Conservation (phyloP, 2,329 filamentous ascomycete species). For the Byssothecium circinans region DNA sequence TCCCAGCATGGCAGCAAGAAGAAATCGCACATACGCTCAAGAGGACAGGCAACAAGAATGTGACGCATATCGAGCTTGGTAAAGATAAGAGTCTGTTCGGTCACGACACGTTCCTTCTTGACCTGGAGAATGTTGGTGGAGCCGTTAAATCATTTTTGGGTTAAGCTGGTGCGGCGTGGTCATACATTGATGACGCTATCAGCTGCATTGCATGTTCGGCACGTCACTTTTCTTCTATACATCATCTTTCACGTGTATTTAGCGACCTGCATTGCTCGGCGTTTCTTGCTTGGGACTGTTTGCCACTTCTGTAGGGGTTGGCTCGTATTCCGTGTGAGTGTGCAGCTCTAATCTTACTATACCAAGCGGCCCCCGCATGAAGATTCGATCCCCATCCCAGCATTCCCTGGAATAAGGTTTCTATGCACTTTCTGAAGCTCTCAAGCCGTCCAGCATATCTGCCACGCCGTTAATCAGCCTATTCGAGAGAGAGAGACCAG, state of each 20-base stretch:
- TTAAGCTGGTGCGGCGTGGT: conserved; percentile 37
- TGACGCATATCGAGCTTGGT: conserved; percentile 87
- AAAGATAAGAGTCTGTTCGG: conserved; percentile 95
- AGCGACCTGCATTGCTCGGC: conserved; percentile 29
- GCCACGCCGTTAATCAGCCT: too few relatives aligned
- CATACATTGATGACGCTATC: conserved; percentile 2
- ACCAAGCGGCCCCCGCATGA: background rate
- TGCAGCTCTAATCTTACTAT: background rate
- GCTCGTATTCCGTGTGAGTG: background rate
- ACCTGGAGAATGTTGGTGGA: conserved; percentile 88
- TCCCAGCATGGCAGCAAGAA: conserved; percentile 96
- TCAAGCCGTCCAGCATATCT: background rate
- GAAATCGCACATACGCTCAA: conserved; percentile 86
- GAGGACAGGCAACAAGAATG: conserved; percentile 73
- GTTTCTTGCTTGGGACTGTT: conserved; percentile 9
- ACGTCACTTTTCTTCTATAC: background rate
- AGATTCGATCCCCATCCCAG: too few relatives aligned
- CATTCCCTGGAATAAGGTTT: too few relatives aligned
- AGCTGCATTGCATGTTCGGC: background rate
- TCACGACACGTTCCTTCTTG: conserved; percentile 93
- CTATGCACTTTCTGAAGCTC: too few relatives aligned
- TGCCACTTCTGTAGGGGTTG: too few relatives aligned
- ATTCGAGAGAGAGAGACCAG: too few relatives aligned
- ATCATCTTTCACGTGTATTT: background rate
- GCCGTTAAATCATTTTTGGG: conserved; percentile 77